Conservation (phyloP, 345 rosid genomes). For the Populus pruinosa region DNA sequence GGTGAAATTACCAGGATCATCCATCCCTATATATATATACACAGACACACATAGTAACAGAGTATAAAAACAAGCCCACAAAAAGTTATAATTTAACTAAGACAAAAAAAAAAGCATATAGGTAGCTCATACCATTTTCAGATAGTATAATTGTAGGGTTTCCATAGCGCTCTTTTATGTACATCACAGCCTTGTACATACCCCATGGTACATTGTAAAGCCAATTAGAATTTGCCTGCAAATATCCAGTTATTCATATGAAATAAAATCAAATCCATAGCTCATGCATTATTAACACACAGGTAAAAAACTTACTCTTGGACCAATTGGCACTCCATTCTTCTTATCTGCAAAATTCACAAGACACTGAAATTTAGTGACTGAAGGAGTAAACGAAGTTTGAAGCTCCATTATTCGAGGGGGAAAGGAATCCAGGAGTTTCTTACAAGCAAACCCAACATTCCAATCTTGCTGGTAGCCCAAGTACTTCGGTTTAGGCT, state of each 20-base stretch:
- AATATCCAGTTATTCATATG: neutral
- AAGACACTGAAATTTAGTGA: constrained; percentile 7
- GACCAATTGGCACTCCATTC: constrained; percentile 72
- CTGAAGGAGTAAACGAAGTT: neutral
- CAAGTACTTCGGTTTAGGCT: constrained; percentile 36
- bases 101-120: neutral
- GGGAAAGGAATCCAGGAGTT: neutral
- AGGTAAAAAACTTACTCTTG: constrained; percentile 40
- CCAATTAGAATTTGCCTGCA: constrained; percentile 81
- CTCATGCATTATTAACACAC: neutral
- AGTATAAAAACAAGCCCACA: neutral
- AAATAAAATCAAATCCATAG: neutral
- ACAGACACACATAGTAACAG: too few relatives aligned
- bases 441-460: constrained; percentile 71
- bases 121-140: constrained; percentile 62
- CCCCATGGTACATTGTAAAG: constrained; percentile 98
- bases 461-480: constrained; percentile 97
- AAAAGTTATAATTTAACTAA: neutral
- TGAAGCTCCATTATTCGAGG: neutral
- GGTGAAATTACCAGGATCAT: constrained; percentile 80
- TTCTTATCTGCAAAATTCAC: constrained; percentile 47
- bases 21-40: constrained; percentile 59
- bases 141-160: constrained; percentile 79
- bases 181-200: constrained; percentile 78
- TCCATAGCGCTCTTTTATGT: constrained; percentile 82